Base-by-base conservation (phyloP, 345 rosid species). In the Pistacia vera region DNA sequence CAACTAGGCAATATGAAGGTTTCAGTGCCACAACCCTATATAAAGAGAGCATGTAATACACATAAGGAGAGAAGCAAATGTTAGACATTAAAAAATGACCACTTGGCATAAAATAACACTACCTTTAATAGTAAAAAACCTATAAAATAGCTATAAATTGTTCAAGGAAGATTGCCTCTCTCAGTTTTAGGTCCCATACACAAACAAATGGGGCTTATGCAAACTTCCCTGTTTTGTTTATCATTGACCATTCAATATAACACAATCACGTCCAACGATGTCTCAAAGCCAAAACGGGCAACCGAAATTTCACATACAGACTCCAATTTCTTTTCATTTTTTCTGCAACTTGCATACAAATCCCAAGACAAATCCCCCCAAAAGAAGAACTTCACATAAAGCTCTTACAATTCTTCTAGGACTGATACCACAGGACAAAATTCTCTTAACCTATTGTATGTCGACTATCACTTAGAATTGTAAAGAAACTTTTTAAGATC, bases 341-440 rank as follows among this genome's bases (percentile, higher is more conserved):
- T 57, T 55, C 72, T 38, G 6, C 49, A 70, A 70, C 14, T 17
- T 70, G 22, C 2, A 54, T 35, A 28, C 70, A 54, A 38, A 35
- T 33, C 38, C 44, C 63, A 54, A 74, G 16, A 11, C 11, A 33
- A 74, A 36, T 36, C 55, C 70, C 64, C 38, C 61, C 35, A 30
- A 4, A 22, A 62, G 20, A 51, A 62, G 22, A 57, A 44, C 6
- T 48, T 73, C 68, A 73, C 60, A 63, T 49, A 68, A 68, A 68
- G 61, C 10, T 63, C 68, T 49, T 51, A 38, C 33, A 25, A 49
- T 62, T 62, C 35, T 63, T 61, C 25, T 48, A 6, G 30, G 11
- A 28, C 46, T 5, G 46, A 41, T 41, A 41, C 46, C 8, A 5
- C 1, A 7, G 46, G 41, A 41, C 46, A 41, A 59, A 28, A 60